phyloP scores from a whole-genome alignment of 1,284 basidiomycete genomes.

The Amylostereum areolatum region DNA sequence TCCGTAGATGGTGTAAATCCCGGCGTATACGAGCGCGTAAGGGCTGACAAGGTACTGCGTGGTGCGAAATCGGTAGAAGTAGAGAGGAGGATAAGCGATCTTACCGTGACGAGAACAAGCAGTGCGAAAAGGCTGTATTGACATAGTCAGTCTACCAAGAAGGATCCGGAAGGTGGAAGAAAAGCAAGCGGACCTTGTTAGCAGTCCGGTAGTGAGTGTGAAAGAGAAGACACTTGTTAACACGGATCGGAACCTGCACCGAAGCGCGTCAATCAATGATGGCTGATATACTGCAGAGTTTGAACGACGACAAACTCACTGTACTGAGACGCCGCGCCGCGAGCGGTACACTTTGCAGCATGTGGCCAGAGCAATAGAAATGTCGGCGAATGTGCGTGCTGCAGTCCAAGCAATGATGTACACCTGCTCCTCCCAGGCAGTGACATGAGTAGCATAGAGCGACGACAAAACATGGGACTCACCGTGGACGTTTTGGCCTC shows the following conservation, averaged over 20 bases:
- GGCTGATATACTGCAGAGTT: not conserved
- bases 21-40: not conserved
- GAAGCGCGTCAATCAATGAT: not conserved
- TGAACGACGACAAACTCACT: not conserved
- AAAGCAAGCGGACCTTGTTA: not conserved
- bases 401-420: not conserved
- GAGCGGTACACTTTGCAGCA: not conserved
- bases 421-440: no score
- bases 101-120: not conserved
- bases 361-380: not conserved
- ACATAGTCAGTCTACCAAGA: no score
- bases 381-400: not conserved
- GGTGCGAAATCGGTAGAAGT: no score
- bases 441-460: no score
- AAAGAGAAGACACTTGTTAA: not conserved
- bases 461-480: no score
- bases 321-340: not conserved
- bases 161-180: not conserved
- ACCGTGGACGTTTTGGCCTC: not conserved
- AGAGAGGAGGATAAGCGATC: no score
- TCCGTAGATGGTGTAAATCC: not conserved
- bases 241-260: not conserved
- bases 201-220: not conserved
- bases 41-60: not conserved
- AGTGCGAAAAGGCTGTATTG: not conserved